Base-by-base conservation (phyloP, 179 eudicot species). In the Beta macrorhiza region DNA sequence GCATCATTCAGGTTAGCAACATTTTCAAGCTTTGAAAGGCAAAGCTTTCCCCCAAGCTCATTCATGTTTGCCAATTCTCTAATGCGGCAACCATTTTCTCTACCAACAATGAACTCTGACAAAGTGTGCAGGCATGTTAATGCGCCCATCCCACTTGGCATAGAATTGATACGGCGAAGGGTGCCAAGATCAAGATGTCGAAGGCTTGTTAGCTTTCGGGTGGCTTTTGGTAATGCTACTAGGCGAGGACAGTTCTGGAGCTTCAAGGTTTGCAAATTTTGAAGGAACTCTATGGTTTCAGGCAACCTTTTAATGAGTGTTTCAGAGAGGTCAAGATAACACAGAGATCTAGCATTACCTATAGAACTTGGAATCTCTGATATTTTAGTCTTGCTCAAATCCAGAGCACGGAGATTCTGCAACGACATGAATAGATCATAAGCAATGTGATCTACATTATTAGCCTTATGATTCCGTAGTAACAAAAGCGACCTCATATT, bases 151-250 rank as follows among this genome's bases (percentile, higher is more conserved):
- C 76, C 81, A 16, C 20, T 22, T 9, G 81, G 81, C 76, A 79
- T 55, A 1, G 76, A 79, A 58, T 15, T 32, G n/a, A 79, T 19
- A 44, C 42, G 76, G 14, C 67, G 4, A 70, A 37, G 63, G 22
- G 73, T 53, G 56, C 62, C 81, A 42, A 78, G 47, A 53, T 78
- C 74, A 67, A 78, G 81, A 78, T 78, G 75, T 55, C 81, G 65
- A 49, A 78, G 53, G 29, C 55, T 53, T 7, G 22, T 57, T 20
- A 79, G 37, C 76, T 29, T 70, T 57, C 22, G 44, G 10, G n/a
- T 68, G 4, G 53, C 53, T 79, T 79, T 79, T 53, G 81, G 81
- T 56, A 79, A 56, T 14, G 75, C 67, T n/a, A 56, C n/a, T 0
- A 79, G 67, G 67, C 58, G 76, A 32, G 56, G 53, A 58, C 81